Conservation (phyloP, 768 basidiomycete species). For the Collybia nuda region DNA sequence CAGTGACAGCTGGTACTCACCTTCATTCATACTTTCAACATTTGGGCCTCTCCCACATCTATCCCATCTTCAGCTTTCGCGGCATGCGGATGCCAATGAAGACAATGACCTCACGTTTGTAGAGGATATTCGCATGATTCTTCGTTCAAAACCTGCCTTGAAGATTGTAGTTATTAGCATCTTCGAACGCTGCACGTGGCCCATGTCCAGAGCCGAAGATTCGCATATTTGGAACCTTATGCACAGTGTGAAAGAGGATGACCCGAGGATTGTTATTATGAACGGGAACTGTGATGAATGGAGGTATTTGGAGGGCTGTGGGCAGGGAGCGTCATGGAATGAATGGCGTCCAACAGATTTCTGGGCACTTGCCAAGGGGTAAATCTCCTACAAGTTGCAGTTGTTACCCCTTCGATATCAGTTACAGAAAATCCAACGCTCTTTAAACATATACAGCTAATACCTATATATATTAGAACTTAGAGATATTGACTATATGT, state of each 20-base stretch:
- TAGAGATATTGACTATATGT: too few relatives aligned
- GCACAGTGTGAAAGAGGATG: constrained; percentile 15
- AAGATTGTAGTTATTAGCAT: constrained; percentile 35
- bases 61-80: constrained; percentile 38
- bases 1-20: constrained; percentile 32
- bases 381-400: too few relatives aligned
- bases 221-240: constrained; percentile 27
- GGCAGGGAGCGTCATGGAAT: constrained; percentile 10
- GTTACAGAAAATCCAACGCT: too few relatives aligned
- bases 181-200: constrained; percentile 19
- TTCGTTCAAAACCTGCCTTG: constrained; percentile 25
- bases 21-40: constrained; percentile 26
- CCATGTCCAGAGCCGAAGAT: constrained; percentile 10
- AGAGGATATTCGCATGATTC: constrained; percentile 26
- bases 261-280: constrained; percentile 22
- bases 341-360: constrained; percentile 17
- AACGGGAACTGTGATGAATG: constrained; percentile 20
- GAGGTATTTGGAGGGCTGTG: constrained; percentile 21
- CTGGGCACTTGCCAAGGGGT: constrained; percentile 10
- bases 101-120: constrained; percentile 39
- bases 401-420: too few relatives aligned
- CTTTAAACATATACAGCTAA: too few relatives aligned
- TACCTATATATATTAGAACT: too few relatives aligned
- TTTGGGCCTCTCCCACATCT: constrained; percentile 34
- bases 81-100: constrained; percentile 37